phyloP scores from a whole-genome alignment of 345 rosid species.

The Dipteronia dyeriana region DNA sequence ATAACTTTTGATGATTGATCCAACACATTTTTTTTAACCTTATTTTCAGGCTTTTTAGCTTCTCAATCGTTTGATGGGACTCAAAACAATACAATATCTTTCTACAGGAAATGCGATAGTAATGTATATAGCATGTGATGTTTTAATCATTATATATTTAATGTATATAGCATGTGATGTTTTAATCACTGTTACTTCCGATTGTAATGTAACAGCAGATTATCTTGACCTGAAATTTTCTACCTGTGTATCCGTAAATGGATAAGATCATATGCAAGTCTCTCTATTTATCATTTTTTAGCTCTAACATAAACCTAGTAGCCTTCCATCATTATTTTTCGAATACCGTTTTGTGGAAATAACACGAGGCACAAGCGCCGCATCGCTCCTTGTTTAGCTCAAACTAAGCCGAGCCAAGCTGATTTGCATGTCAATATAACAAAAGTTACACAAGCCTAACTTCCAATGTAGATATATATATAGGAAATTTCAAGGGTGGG shows the following conservation, averaged over 20 bases:
- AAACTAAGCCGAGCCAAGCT: background rate
- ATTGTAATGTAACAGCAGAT: too few relatives aligned
- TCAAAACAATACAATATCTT: too few relatives aligned
- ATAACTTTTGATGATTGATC: background rate
- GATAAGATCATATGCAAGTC: slow-evolving; percentile 1
- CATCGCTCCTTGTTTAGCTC: background rate
- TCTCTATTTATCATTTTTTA: background rate
- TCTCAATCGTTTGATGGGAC: slow-evolving; percentile 7
- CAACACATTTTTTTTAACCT: background rate
- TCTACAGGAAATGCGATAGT: too few relatives aligned
- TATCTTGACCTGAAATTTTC: background rate
- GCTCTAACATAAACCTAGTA: background rate
- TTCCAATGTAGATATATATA: too few relatives aligned
- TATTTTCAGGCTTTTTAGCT: background rate
- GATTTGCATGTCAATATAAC: background rate
- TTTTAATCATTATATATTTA: too few relatives aligned
- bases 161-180: too few relatives aligned
- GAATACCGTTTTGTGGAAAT: background rate
- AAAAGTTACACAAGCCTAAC: background rate
- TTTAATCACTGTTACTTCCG: background rate
- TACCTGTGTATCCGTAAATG: background rate
- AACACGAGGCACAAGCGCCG: background rate
- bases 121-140: too few relatives aligned
- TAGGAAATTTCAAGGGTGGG: too few relatives aligned
- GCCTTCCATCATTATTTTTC: too few relatives aligned